Percentiles rank a stretch among this genome's conserved stretches.
These are phyloP conservation scores for Pseudocercospora pini-densiflorae DNA, from an alignment of 2,329 filamentous ascomycete genomes.

Conservation along the genomic window DNA sequence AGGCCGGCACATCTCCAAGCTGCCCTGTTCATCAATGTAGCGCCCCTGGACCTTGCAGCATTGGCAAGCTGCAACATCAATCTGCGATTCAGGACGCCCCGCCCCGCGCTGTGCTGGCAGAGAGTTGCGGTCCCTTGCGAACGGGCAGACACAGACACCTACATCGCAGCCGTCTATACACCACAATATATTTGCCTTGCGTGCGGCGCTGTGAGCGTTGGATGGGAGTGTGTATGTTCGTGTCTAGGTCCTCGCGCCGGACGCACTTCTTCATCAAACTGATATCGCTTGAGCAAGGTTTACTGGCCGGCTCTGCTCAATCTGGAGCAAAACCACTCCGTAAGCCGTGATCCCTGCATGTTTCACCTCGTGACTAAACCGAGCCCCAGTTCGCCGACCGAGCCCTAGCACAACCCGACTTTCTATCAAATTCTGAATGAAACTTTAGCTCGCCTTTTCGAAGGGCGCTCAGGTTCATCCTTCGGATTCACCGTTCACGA, in stretches of 20 bases:
- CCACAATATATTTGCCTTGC: background rate
- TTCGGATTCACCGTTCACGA: too few species aligned
- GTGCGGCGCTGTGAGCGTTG: background rate
- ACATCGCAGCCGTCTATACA: background rate
- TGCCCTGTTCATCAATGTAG: background rate
- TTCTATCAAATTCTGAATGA: too few species aligned
- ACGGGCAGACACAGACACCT: background rate
- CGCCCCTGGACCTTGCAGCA: conserved; percentile 7
- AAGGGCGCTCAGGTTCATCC: too few species aligned
- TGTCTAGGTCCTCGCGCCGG: background rate
- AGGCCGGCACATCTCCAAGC: background rate
- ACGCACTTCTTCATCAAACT: conserved; percentile 2
- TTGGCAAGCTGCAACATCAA: conserved; percentile 1
- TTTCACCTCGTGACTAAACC: too few species aligned
- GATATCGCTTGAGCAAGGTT: background rate
- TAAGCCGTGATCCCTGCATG: conserved; percentile 1
- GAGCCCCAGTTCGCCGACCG: too few species aligned
- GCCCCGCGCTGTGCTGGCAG: background rate
- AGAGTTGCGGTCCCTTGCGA: too few species aligned
- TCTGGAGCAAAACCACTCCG: conserved; percentile 4
- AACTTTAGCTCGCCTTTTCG: too few species aligned
- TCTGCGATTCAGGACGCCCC: conserved; percentile 1
- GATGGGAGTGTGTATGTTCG: background rate
- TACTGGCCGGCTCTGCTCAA: conserved; percentile 3
- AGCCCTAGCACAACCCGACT: too few species aligned